A percentile compares a stretch with the other conserved stretches of the same genome.
Evolutionary conservation across 164 flowering plant genomes (phyloP).

Genomic region (Magnolia kwangsiensis): DNA sequence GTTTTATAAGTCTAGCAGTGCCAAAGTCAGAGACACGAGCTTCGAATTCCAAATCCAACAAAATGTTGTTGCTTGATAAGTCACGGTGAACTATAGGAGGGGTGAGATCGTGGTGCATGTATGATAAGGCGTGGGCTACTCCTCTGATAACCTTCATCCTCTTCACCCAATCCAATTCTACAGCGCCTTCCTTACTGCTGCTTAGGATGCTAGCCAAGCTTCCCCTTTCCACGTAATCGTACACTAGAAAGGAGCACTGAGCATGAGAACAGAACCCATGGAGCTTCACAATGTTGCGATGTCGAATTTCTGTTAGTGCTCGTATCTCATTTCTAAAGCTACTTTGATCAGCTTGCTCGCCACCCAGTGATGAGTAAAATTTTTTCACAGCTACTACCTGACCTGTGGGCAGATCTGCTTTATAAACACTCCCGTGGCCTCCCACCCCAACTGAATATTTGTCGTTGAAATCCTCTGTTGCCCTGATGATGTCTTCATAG

Average conservation of each 20-base stretch:
- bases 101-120: neutral
- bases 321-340: neutral
- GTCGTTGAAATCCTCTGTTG: constrained; percentile 1
- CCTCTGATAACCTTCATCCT: constrained; percentile 4
- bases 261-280: neutral
- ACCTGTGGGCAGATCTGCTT: constrained; percentile 6
- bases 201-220: neutral
- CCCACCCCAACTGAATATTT: neutral
- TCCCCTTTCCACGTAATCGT: constrained; percentile 6
- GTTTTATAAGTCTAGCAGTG: neutral
- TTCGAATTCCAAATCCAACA: constrained; percentile 3
- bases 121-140: neutral
- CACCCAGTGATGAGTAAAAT: constrained; percentile 11
- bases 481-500: constrained; percentile 7
- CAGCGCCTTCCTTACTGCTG: neutral
- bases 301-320: constrained; percentile 1
- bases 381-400: constrained; percentile 8
- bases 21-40: constrained; percentile 6
- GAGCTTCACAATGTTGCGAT: constrained; percentile 4
- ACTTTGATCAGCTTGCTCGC: no score
- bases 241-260: neutral
- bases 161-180: constrained; percentile 4
- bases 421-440: constrained; percentile 10
- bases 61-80: neutral
- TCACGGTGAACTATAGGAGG: neutral